phyloP scores from a whole-genome alignment of 352 stramenopile species.

The Pythium aristosporum region DNA sequence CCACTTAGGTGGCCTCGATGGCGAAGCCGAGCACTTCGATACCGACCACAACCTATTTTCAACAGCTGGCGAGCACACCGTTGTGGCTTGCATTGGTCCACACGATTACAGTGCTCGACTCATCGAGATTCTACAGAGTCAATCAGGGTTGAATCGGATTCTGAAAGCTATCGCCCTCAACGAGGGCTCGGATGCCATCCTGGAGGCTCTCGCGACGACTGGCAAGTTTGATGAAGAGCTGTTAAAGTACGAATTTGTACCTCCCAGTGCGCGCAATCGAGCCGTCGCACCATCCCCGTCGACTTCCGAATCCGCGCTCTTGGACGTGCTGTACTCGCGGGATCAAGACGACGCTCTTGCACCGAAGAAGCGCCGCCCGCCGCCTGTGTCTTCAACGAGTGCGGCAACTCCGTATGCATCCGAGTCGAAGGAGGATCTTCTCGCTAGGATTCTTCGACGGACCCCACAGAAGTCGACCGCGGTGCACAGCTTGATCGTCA shows the following conservation, averaged over 20 bases:
- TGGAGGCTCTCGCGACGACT: conserved; percentile 18
- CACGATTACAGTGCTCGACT: conserved; percentile 4
- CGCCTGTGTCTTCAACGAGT: not conserved
- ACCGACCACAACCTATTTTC: not conserved
- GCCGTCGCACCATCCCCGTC: conserved; percentile 9
- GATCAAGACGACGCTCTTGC: conserved; percentile 7
- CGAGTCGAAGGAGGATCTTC: conserved; percentile 8
- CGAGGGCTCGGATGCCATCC: conserved; percentile 18
- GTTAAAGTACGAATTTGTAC: not conserved
- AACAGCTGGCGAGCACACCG: too few relatives aligned
- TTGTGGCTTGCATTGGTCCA: not conserved
- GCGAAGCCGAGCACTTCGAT: not conserved
- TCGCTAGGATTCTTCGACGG: conserved; percentile 6
- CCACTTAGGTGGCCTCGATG: not conserved
- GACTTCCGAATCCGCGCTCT: conserved; percentile 2
- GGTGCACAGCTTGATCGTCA: conserved; percentile 32
- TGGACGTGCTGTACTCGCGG: conserved; percentile 26
- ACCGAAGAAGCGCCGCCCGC: conserved; percentile 14
- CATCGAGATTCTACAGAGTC: not conserved
- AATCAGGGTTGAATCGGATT: conserved; percentile 2
- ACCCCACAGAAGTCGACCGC: conserved; percentile 14
- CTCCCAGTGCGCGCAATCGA: not conserved
- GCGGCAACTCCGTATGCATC: not conserved
- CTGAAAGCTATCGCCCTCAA: conserved; percentile 19
- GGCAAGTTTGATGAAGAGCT: conserved; percentile 15